Evolutionary conservation across 2,329 filamentous ascomycete genomes (phyloP).

Genomic region (Hymenoscyphus albidus): DNA sequence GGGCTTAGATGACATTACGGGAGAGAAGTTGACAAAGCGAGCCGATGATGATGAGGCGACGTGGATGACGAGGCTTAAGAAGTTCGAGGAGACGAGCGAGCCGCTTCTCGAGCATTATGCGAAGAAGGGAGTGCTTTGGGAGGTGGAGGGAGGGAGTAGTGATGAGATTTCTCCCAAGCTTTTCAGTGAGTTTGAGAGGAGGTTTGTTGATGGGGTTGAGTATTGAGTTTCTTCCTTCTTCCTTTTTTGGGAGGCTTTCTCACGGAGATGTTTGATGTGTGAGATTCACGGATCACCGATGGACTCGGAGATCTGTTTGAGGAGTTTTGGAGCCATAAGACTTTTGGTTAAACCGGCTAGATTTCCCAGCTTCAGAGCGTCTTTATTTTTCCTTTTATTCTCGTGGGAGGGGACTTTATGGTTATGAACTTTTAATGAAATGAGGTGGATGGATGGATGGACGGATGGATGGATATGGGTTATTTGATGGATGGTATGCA

Average conservation of each 20-base stretch:
- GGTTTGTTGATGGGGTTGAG: slow-evolving; percentile 51
- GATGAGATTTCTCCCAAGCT: slow-evolving; percentile 95
- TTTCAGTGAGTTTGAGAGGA: slow-evolving; percentile 73
- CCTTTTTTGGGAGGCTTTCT: neutral
- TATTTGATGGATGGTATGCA: too few relatives aligned
- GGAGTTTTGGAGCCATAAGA: neutral
- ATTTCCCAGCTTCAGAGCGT: slow-evolving; percentile 6
- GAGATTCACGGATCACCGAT: too few relatives aligned
- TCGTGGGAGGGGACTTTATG: slow-evolving; percentile 2
- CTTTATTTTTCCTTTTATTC: neutral
- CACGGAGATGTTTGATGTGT: too few relatives aligned
- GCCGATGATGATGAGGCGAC: slow-evolving; percentile 83
- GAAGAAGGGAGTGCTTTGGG: slow-evolving; percentile 76
- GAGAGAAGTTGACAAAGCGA: slow-evolving; percentile 77
- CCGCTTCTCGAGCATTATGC: slow-evolving; percentile 88
- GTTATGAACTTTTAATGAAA: neutral
- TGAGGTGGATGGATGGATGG: too few relatives aligned
- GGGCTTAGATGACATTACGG: slow-evolving; percentile 85
- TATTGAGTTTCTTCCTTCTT: neutral
- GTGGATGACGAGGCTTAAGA: slow-evolving; percentile 74
- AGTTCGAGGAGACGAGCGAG: slow-evolving; percentile 83
- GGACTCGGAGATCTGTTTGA: too few relatives aligned
- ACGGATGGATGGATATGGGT: too few relatives aligned
- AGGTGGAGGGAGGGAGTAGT: slow-evolving; percentile 82
- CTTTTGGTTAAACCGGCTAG: neutral